Percentiles rank a stretch among this genome's conserved stretches.
These are phyloP conservation scores for Fomitopsis serialis DNA, from an alignment of 768 basidiomycete species.

Conservation along the genomic window DNA sequence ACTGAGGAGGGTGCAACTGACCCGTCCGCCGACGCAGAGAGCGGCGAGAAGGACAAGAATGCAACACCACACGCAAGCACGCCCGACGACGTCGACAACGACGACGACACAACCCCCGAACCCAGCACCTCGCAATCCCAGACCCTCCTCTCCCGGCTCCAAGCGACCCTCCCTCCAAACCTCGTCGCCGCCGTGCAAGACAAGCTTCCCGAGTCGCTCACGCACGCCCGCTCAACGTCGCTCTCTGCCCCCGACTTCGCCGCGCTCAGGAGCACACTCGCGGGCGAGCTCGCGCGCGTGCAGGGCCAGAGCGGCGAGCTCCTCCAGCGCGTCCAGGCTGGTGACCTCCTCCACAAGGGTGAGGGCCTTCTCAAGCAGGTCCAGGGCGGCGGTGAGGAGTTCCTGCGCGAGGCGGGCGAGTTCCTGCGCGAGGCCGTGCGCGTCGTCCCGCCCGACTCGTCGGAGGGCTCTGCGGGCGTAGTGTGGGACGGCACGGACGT, in stretches of 20 bases:
- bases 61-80: neutral
- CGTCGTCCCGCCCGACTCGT: conserved; percentile 78
- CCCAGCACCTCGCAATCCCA: conserved; percentile 20
- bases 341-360: conserved; percentile 29
- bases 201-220: conserved; percentile 54
- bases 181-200: conserved; percentile 63
- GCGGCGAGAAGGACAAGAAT: conserved; percentile 3
- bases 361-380: conserved; percentile 78
- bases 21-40: neutral
- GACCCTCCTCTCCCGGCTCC: conserved; percentile 63
- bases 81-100: conserved; percentile 3
- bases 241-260: conserved; percentile 53
- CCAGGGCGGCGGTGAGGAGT: conserved; percentile 57
- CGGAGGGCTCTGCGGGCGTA: conserved; percentile 30
- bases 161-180: conserved; percentile 70
- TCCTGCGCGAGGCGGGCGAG: conserved; percentile 51
- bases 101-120: neutral
- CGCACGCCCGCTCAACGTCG: conserved; percentile 44
- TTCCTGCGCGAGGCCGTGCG: conserved; percentile 81
- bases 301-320: conserved; percentile 83
- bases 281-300: conserved; percentile 64
- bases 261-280: conserved; percentile 58
- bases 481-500: conserved; percentile 86
- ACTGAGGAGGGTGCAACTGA: neutral
- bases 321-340: conserved; percentile 70